These are phyloP conservation scores for Bocquillonia castaneifolia DNA, from an alignment of 441 rosid species.

Conservation along the genomic window DNA sequence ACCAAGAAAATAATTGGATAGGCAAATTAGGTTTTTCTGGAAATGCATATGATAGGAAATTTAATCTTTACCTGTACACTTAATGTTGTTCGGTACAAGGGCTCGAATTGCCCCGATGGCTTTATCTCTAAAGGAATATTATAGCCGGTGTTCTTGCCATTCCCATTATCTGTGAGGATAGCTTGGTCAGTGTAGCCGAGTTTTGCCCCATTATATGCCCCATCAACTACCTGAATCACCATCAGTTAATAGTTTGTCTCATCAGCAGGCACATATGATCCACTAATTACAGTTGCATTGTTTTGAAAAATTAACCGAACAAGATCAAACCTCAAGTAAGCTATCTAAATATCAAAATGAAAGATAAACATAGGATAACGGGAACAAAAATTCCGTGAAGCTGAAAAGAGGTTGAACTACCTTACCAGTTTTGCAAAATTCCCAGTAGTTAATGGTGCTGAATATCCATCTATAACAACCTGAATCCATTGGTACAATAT, in stretches of 20 bases:
- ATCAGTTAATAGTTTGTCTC: background rate
- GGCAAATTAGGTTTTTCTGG: background rate
- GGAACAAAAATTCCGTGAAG: conserved; percentile 11
- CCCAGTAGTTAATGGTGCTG: conserved; percentile 90
- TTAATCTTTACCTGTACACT: conserved; percentile 58
- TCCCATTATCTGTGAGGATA: conserved; percentile 54
- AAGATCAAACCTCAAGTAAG: background rate
- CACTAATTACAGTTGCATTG: background rate
- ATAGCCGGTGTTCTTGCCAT: conserved; percentile 47
- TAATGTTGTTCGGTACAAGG: conserved; percentile 70
- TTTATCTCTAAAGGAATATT: conserved; percentile 77
- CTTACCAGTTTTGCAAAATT: conserved; percentile 95
- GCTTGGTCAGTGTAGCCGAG: conserved; percentile 67
- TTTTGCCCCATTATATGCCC: conserved; percentile 72
- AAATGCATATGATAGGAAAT: background rate
- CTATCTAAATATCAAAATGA: background rate
- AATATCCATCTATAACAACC: conserved; percentile 86
- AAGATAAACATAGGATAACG: no score
- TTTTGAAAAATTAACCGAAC: background rate
- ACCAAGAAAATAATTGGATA: background rate
- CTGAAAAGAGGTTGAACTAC: conserved; percentile 53
- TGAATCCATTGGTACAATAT: conserved; percentile 27
- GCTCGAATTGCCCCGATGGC: conserved; percentile 95
- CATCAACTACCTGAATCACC: conserved; percentile 55
- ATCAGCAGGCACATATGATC: background rate